Evolutionary conservation across 805 yeast species (phyloP), one percentile per base, ranked within the genome.

Genomic region (Zygoascus flipseniorum): DNA sequence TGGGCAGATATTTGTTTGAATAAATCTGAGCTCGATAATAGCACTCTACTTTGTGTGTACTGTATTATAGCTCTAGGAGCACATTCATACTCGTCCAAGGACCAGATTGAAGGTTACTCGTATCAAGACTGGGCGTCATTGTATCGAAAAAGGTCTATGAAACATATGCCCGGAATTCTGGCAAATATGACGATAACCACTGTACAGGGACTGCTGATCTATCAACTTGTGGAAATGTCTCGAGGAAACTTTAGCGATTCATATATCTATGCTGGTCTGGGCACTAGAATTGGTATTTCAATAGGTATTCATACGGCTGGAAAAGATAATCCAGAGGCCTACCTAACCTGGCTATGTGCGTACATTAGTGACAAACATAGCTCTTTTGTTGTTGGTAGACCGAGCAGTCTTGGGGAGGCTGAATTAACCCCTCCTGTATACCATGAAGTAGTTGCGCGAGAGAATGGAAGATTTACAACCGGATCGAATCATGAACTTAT

Each of bases 331-430:
- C 28, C 28, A 6, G 54, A 52, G 20, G 41, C 39, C 11, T 43
- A 39, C 31, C 26, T 51, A 10, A 28, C 43, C 6, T 52, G 54
- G 54, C 16, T 31, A 13, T 51, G 43, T 1, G 26, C 41, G 18
- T 52, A 52, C 28, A 42, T 47, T 14, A 9, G 10, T 8, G 54
- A 52, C 23, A 46, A 52, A 51, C 50, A 52, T 26, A 31, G 28
- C 31, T 39, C 52, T 35, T 52, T 52, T 43, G 35, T 48, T 2
- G 51, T 41, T n/a, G 54, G 54, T 8, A 20, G 37, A n/a, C 44
- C 54, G 16, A 52, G 51, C 20, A 39, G 54, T 42, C 28, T 52
- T 31, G 54, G 48, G 1, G 31, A 47, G 20, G 54, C 48, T 16
- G 48, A 23, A 3, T 52, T 14, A 14, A n/a, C 14, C 23, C 23